These are phyloP conservation scores for Musa balbisiana DNA, from an alignment of 202 grass and related monocot genomes.

Conservation along the genomic window DNA sequence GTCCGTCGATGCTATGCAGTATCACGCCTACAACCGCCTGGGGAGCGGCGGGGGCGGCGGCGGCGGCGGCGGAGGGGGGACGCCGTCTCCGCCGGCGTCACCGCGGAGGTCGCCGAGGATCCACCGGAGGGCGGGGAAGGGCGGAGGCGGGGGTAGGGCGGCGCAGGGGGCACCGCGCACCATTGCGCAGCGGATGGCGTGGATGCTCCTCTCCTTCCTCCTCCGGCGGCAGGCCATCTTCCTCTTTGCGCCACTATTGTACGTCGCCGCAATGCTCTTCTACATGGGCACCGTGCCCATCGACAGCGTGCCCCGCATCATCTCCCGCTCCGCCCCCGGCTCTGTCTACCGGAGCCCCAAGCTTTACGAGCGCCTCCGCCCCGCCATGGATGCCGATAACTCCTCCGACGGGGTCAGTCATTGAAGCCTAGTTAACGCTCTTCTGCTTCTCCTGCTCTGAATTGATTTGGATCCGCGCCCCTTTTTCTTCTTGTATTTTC, in stretches of 20 bases:
- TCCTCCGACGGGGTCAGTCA: constrained; percentile 62
- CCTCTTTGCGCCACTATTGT: constrained; percentile 92
- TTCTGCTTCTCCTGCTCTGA: not conserved
- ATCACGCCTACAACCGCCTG: constrained; percentile 59
- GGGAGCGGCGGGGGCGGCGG: constrained; percentile 25
- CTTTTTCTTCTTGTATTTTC: not conserved
- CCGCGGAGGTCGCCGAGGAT: constrained; percentile 48
- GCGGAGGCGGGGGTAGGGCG: not conserved
- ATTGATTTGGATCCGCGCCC: not conserved
- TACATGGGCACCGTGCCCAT: constrained; percentile 90
- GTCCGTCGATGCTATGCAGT: constrained; percentile 31
- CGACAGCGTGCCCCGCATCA: constrained; percentile 80
- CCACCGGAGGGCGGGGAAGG: constrained; percentile 36
- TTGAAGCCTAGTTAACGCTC: not conserved
- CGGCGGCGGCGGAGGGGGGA: constrained; percentile 20
- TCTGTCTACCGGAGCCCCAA: constrained; percentile 85
- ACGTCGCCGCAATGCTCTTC: constrained; percentile 79
- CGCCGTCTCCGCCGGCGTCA: constrained; percentile 60
- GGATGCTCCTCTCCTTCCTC: constrained; percentile 44
- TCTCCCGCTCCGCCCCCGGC: constrained; percentile 61
- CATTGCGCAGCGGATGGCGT: constrained; percentile 35
- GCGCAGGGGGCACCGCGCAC: constrained; percentile 22
- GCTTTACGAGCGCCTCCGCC: constrained; percentile 64
- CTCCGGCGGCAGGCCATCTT: constrained; percentile 87
- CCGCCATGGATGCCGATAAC: constrained; percentile 85